Evolutionary conservation across 176 grass and related monocot species (phyloP).

Genomic region (bread wheat (Triticum aestivum)): IWGSC_CS_RefSeq_v2.1 NC_057795.1:4409889-4410388

Average conservation of each 20-base stretch:
- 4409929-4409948: not conserved
- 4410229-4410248: not conserved
- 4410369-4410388: too few relatives aligned
- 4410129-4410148: too few relatives aligned
- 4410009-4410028: not conserved
- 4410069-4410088: not conserved
- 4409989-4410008: not conserved
- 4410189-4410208: too few relatives aligned
- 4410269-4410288: not conserved
- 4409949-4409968: not conserved
- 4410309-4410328: not conserved
- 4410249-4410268: not conserved
- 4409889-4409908: not conserved
- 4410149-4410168: too few relatives aligned
- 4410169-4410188: not conserved
- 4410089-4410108: not conserved
- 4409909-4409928: not conserved
- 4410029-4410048: not conserved
- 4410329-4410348: not conserved
- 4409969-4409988: not conserved
- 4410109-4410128: too few relatives aligned
- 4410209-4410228: not conserved
- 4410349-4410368: not conserved
- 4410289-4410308: not conserved
- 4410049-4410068: not conserved